Conservation (phyloP, 495 filamentous ascomycete genomes). For the Aspergillus leporis region DNA sequence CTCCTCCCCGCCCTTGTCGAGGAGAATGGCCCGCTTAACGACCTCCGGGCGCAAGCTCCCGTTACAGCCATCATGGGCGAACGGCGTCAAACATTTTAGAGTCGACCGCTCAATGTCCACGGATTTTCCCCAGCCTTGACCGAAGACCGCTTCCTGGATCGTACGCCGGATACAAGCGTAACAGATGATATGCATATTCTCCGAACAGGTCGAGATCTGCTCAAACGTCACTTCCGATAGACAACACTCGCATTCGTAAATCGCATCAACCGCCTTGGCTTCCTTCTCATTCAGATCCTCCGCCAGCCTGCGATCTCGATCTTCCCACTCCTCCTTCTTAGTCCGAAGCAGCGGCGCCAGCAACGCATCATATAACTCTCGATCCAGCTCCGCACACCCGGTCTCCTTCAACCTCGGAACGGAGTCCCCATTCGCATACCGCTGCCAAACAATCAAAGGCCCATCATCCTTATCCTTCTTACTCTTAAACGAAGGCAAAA, state of each 20-base stretch:
- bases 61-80: constrained; percentile 61
- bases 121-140: constrained; percentile 85
- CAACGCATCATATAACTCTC: constrained; percentile 69
- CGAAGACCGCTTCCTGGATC: constrained; percentile 82
- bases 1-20: constrained; percentile 67
- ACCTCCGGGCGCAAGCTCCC: constrained; percentile 68
- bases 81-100: constrained; percentile 77
- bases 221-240: constrained; percentile 77
- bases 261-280: constrained; percentile 65
- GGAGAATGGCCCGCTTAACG: constrained; percentile 68
- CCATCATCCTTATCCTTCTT: constrained; percentile 60
- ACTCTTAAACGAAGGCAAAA: constrained; percentile 69
- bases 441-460: constrained; percentile 66
- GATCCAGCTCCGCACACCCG: constrained; percentile 74
- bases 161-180: constrained; percentile 78
- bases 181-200: constrained; percentile 78
- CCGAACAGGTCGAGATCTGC: constrained; percentile 73
- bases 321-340: constrained; percentile 56
- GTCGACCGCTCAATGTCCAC: constrained; percentile 69
- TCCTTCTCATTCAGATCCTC: constrained; percentile 70
- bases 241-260: constrained; percentile 92
- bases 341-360: constrained; percentile 62
- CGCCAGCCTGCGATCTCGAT: constrained; percentile 63
- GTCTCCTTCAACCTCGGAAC: constrained; percentile 67
- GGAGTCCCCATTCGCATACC: constrained; percentile 43